phyloP scores from a whole-genome alignment of 176 grass and related monocot genomes.

The Ananas comosus region DNA sequence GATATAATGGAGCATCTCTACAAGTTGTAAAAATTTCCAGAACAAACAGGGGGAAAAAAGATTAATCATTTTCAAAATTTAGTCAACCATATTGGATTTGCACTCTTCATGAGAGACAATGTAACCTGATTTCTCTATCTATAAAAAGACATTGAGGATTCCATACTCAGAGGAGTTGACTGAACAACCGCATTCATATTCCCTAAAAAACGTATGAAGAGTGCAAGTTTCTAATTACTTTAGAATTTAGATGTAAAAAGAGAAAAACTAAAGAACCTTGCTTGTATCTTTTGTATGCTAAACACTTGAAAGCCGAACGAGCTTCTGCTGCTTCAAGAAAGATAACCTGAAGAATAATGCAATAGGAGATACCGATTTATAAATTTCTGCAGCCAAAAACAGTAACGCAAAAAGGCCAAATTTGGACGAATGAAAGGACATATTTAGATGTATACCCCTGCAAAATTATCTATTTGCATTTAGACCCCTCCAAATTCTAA shows the following conservation, averaged over 20 bases:
- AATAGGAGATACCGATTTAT: slow-evolving; percentile 12
- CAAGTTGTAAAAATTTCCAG: slow-evolving; percentile 8
- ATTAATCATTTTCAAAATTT: not conserved
- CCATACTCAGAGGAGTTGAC: too few species aligned
- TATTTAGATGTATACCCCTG: too few species aligned
- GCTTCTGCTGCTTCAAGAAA: slow-evolving; percentile 88
- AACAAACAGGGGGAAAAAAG: not conserved
- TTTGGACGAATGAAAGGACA: too few species aligned
- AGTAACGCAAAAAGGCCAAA: too few species aligned
- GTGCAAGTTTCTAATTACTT: not conserved
- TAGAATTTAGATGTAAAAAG: slow-evolving; percentile 1
- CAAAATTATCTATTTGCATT: too few species aligned
- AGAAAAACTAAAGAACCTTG: slow-evolving; percentile 32
- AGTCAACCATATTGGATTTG: not conserved
- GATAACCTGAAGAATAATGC: slow-evolving; percentile 40
- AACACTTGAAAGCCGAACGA: slow-evolving; percentile 63
- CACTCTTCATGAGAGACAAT: not conserved
- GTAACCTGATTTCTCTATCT: too few species aligned
- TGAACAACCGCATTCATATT: not conserved
- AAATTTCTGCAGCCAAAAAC: too few species aligned
- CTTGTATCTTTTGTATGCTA: slow-evolving; percentile 87
- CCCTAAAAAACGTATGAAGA: not conserved
- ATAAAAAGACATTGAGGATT: too few species aligned
- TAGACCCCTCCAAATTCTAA: too few species aligned
- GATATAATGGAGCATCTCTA: slow-evolving; percentile 90